phyloP scores from a whole-genome alignment of 805 yeast genomes.

The Candida hungchunana region DNA sequence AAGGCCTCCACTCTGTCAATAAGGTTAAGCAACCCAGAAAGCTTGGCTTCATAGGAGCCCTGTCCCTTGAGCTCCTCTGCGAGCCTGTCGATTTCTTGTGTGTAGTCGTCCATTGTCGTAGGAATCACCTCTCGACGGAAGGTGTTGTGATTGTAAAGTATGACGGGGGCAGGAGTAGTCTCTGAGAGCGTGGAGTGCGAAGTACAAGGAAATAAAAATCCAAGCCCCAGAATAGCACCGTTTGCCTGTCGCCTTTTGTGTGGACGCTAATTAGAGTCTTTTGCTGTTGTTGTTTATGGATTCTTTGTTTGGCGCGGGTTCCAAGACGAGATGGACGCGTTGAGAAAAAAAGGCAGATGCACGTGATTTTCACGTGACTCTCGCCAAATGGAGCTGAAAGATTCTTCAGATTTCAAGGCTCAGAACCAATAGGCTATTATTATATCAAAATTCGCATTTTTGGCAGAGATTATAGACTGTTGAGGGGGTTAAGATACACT shows the following conservation, averaged over 20 bases:
- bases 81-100: conserved; percentile 60
- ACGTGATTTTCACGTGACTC: conserved; percentile 23
- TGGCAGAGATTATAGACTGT: too few species aligned
- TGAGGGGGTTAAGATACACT: too few species aligned
- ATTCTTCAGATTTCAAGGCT: not conserved
- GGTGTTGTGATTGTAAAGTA: too few species aligned
- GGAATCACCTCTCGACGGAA: not conserved
- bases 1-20: conserved; percentile 84
- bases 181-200: too few species aligned
- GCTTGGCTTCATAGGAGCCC: conserved; percentile 55
- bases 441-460: too few species aligned
- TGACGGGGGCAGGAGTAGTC: too few species aligned
- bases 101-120: conserved; percentile 31
- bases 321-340: not conserved
- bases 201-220: not conserved
- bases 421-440: too few species aligned
- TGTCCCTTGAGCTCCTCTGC: conserved; percentile 54
- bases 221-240: too few species aligned
- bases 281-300: too few species aligned
- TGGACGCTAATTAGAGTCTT: not conserved
- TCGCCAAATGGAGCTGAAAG: not conserved
- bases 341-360: not conserved
- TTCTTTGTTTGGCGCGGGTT: too few species aligned
- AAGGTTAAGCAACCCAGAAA: conserved; percentile 71
- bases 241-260: conserved; percentile 1